Evolutionary conservation across 1,284 basidiomycete genomes (phyloP).

Genomic region (Trametes polyzona): DNA sequence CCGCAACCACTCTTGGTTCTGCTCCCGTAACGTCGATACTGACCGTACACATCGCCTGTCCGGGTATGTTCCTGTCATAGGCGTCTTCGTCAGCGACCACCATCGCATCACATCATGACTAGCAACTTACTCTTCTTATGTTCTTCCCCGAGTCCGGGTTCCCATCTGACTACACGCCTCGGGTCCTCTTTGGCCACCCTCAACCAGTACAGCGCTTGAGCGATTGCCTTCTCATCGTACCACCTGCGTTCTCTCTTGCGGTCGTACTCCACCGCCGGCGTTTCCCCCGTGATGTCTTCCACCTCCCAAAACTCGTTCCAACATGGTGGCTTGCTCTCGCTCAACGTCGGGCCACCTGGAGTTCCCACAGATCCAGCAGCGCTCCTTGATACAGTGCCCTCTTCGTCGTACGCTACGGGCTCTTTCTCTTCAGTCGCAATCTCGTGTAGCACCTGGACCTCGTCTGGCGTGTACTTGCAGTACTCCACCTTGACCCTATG

Average conservation of each 20-base stretch:
- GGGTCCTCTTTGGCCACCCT: neutral
- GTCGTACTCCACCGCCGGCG: too few species aligned
- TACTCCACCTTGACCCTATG: conserved; percentile 14
- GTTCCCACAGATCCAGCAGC: too few species aligned
- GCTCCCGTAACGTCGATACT: too few species aligned
- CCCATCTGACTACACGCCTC: neutral
- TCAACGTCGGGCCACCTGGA: too few species aligned
- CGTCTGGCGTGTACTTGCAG: conserved; percentile 12
- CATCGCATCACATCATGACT: too few species aligned
- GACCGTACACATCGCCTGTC: too few species aligned
- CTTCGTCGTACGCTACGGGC: neutral
- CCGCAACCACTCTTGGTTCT: too few species aligned
- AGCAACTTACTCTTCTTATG: neutral
- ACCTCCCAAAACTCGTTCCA: too few species aligned
- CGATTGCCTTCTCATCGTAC: neutral
- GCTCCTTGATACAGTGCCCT: neutral
- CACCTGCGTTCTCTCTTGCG: neutral
- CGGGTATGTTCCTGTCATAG: too few species aligned
- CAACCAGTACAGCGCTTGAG: neutral
- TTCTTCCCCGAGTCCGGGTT: neutral
- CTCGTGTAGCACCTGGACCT: conserved; percentile 10
- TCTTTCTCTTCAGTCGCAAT: conserved; percentile 5
- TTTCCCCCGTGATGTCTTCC: too few species aligned
- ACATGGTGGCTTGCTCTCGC: too few species aligned
- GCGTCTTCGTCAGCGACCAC: too few species aligned